These are phyloP conservation scores for Lycium barbarum DNA, from an alignment of 257 asterid species.

Conservation along the genomic window DNA sequence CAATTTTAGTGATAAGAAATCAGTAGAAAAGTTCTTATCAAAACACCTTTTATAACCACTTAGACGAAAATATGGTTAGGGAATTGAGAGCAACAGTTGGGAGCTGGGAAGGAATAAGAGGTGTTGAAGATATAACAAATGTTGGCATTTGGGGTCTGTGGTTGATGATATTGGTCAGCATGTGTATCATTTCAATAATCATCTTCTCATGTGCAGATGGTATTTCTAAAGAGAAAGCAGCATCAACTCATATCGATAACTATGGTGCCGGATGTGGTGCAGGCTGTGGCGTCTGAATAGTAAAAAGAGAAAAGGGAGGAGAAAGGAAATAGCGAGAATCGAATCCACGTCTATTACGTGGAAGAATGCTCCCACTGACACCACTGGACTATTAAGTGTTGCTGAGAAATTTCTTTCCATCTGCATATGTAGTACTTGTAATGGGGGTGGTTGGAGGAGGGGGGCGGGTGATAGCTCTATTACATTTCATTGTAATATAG, in stretches of 20 bases:
- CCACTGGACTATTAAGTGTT: background rate
- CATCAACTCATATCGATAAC: constrained; percentile 31
- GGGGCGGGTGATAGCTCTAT: background rate
- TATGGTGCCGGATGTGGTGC: constrained; percentile 38
- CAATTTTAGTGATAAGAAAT: constrained; percentile 15
- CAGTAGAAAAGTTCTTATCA: constrained; percentile 22
- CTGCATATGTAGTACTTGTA: background rate
- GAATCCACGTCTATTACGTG: background rate
- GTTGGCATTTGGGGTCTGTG: constrained; percentile 35
- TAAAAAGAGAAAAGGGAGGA: background rate
- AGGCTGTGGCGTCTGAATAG: constrained; percentile 49
- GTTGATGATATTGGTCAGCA: constrained; percentile 38
- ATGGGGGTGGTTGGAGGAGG: background rate
- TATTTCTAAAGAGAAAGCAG: constrained; percentile 37
- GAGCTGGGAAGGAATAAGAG: constrained; percentile 34
- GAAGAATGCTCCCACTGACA: background rate
- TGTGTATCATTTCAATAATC: constrained; percentile 36
- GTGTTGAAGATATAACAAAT: constrained; percentile 30
- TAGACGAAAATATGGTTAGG: constrained; percentile 38
- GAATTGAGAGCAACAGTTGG: constrained; percentile 28
- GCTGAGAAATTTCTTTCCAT: background rate
- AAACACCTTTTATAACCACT: background rate
- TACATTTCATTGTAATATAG: constrained; percentile 3
- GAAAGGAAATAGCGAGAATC: background rate
- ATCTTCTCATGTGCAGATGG: constrained; percentile 49